Base-by-base conservation (phyloP, 805 yeast species). In the Cyberlindnera euphorbiae region DNA sequence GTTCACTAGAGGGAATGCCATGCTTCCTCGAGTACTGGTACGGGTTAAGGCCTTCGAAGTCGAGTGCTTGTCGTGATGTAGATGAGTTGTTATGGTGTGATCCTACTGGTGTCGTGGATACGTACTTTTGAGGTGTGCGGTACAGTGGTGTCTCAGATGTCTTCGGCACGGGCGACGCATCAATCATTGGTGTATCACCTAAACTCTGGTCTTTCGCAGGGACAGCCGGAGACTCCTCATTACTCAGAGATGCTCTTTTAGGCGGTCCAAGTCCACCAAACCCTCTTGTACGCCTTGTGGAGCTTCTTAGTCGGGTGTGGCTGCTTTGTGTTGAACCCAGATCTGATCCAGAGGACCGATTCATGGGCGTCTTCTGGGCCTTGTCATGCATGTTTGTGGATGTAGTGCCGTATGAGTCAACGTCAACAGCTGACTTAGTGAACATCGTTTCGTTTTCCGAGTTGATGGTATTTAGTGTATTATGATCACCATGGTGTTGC, bases 1-100 rank as follows among this genome's bases (percentile, higher is more conserved):
- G 47, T 23, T 64, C 69, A 16, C 45, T 44, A 2, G 65, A 48
- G 3, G 69, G 64, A 11, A 64, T 40, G 27, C 59, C 57, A 38
- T 63, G 50, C 44, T 57, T 56, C 38, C 56, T 62, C 15, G 60
- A 45, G 41, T 62, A 65, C 42, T 64, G 67, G 26, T 62, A 61
- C 8, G 69, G 69, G 40, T 64, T 66, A 35, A 64, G 44, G 6
- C 61, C 62, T 30, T 62, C 64, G 47, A 64, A 62, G 15, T 63
- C 62, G 28, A 49, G n/a, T n/a, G n/a, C n/a, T n/a, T n/a, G n/a
- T n/a, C n/a, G n/a, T n/a, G n/a, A n/a, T n/a, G n/a, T n/a, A n/a
- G 7, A 11, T 9, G 22, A 11, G 17, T 23, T n/a, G n/a, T n/a
- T n/a, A n/a, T n/a, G n/a, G n/a, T n/a, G n/a, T n/a, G n/a, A n/a